Conservation (phyloP, 352 stramenopile genomes). For the Globisporangium ultimum region DNA sequence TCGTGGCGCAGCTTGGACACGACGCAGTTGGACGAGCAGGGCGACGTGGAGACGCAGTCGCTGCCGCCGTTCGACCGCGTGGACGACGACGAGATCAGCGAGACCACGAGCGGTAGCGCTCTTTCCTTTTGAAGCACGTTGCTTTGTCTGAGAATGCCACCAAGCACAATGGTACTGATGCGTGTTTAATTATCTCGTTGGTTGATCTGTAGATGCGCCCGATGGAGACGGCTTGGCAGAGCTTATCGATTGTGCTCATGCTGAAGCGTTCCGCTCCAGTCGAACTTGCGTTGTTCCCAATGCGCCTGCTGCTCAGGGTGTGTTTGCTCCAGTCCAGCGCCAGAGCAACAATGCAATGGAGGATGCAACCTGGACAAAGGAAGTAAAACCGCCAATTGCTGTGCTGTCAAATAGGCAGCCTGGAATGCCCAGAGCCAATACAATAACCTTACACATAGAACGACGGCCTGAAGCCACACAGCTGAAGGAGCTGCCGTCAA, state of each 20-base stretch:
- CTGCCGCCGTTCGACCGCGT: not conserved
- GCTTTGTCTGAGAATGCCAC: not conserved
- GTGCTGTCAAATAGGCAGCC: not conserved
- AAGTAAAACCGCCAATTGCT: too few relatives aligned
- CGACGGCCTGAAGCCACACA: not conserved
- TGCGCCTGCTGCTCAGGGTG: not conserved
- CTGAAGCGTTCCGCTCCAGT: not conserved
- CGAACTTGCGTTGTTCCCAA: not conserved
- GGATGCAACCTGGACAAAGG: not conserved
- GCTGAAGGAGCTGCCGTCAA: slow-evolving; percentile 31
- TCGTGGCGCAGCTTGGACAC: slow-evolving; percentile 41
- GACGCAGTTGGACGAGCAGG: slow-evolving; percentile 8
- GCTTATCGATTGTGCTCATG: slow-evolving; percentile 15
- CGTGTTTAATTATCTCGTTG: not conserved
- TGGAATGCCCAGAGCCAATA: not conserved
- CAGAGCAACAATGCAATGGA: not conserved
- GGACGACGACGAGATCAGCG: slow-evolving; percentile 8
- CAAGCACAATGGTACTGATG: not conserved
- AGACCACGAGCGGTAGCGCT: slow-evolving; percentile 9
- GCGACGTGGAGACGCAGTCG: not conserved
- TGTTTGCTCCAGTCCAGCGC: not conserved
- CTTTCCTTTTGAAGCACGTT: not conserved
- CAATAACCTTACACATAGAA: not conserved
- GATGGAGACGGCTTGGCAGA: slow-evolving; percentile 24
- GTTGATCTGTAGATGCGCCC: slow-evolving; percentile 17